Percentiles rank a stretch among this genome's conserved stretches.
Evolutionary conservation across 2,329 filamentous ascomycete species (phyloP).

Genomic region (Fusarium verrucosum): DNA sequence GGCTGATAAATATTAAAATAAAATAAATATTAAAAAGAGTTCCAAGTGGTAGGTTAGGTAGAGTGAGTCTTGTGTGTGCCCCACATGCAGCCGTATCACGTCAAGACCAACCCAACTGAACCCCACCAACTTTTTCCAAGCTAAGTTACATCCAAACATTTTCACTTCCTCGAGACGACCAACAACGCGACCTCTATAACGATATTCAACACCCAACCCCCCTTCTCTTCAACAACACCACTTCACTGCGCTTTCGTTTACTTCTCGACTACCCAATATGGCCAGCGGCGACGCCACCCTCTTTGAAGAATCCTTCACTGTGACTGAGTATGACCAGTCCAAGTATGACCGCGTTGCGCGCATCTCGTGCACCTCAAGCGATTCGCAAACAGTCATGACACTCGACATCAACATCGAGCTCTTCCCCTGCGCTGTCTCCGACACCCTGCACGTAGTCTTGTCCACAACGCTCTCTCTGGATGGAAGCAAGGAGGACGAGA

Average conservation of each 20-base stretch:
- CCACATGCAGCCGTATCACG: slow-evolving; percentile 30
- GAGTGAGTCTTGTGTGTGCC: slow-evolving; percentile 27
- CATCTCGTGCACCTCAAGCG: slow-evolving; percentile 78
- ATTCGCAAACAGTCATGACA: slow-evolving; percentile 78
- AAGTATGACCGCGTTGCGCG: slow-evolving; percentile 98
- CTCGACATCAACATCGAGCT: slow-evolving; percentile 96
- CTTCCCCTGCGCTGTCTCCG: slow-evolving; percentile 78
- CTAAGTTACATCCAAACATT: slow-evolving; percentile 33
- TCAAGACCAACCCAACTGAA: slow-evolving; percentile 12
- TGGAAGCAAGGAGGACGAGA: slow-evolving; percentile 78
- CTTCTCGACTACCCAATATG: slow-evolving; percentile 28
- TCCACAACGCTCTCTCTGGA: slow-evolving; percentile 88
- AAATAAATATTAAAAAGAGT: neutral
- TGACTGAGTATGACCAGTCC: slow-evolving; percentile 79
- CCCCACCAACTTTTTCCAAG: slow-evolving; percentile 39
- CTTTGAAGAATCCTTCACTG: slow-evolving; percentile 90
- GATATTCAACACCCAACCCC: neutral
- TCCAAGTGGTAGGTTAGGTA: neutral
- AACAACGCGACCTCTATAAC: slow-evolving; percentile 8
- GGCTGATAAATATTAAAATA: neutral
- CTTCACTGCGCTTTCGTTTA: neutral
- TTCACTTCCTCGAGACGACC: slow-evolving; percentile 31
- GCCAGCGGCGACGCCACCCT: slow-evolving; percentile 81
- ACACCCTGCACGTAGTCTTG: slow-evolving; percentile 81
- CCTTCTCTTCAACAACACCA: neutral